These are phyloP conservation scores for Zygotorulaspora mrakii DNA, from an alignment of 1,139 yeast species.

Conservation along the genomic window DNA sequence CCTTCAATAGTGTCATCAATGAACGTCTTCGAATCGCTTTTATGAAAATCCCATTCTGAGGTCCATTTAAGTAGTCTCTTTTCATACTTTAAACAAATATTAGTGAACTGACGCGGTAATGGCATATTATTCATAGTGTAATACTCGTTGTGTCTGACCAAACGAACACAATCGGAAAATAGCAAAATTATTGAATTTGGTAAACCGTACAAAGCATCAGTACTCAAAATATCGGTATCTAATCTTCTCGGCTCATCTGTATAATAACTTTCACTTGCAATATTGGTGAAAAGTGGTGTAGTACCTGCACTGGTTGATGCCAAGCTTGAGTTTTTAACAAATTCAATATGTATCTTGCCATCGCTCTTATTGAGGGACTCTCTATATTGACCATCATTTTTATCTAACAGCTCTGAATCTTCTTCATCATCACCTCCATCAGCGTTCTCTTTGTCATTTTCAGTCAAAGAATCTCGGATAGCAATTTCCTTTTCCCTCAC, in stretches of 20 bases:
- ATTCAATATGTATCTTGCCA: conserved; percentile 30
- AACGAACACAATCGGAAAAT: conserved; percentile 65
- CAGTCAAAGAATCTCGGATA: conserved; percentile 13
- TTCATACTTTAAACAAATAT: conserved; percentile 48
- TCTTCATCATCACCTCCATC: background rate
- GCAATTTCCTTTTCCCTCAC: conserved; percentile 30
- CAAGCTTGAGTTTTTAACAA: conserved; percentile 10
- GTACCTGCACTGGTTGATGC: conserved; percentile 4
- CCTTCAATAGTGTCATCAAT: conserved; percentile 60
- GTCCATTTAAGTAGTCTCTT: conserved; percentile 58
- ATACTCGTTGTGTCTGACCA: conserved; percentile 59
- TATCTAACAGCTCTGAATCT: conserved; percentile 1
- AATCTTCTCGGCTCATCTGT: conserved; percentile 37
- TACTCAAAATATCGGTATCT: conserved; percentile 52
- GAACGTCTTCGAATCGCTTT: conserved; percentile 34
- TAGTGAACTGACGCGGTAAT: conserved; percentile 40
- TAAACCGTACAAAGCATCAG: conserved; percentile 79
- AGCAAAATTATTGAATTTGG: conserved; percentile 75
- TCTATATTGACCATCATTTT: conserved; percentile 17
- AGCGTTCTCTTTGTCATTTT: background rate
- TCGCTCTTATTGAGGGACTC: conserved; percentile 24
- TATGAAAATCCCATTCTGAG: conserved; percentile 46
- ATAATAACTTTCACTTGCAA: conserved; percentile 26
- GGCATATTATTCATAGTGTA: conserved; percentile 37
- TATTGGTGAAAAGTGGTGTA: conserved; percentile 27